Evolutionary conservation across 2,329 filamentous ascomycete species (phyloP).

Genomic region (Incumbomyces delicatus): DNA sequence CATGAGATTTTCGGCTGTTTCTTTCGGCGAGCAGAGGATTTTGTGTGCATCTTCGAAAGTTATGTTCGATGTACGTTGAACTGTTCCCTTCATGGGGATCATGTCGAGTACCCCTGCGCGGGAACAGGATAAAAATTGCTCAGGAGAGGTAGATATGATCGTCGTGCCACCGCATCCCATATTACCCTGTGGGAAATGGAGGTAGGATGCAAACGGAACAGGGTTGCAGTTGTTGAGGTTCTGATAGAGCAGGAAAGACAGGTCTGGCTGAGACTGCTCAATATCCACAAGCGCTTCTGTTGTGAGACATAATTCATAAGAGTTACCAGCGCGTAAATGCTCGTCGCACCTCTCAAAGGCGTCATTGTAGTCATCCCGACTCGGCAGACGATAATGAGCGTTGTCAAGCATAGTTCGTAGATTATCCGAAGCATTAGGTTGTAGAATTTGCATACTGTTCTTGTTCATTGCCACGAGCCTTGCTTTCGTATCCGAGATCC

Average conservation of each 20-base stretch:
- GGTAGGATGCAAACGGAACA: constrained; percentile 74
- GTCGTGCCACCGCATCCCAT: constrained; percentile 36
- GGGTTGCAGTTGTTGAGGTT: constrained; percentile 62
- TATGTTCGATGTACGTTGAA: constrained; percentile 61
- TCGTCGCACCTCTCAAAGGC: constrained; percentile 62
- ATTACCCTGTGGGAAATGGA: constrained; percentile 51
- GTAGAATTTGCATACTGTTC: not conserved
- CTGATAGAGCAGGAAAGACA: constrained; percentile 60
- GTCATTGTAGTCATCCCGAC: constrained; percentile 48
- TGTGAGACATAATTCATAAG: constrained; percentile 79
- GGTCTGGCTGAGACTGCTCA: constrained; percentile 16
- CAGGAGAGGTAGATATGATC: constrained; percentile 73
- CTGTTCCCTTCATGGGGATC: constrained; percentile 92
- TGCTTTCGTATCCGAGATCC: constrained; percentile 27
- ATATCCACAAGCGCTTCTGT: constrained; percentile 57
- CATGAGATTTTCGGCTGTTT: constrained; percentile 94
- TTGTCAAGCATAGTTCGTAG: constrained; percentile 13
- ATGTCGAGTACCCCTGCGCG: constrained; percentile 50
- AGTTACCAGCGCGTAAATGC: constrained; percentile 64
- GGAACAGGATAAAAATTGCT: constrained; percentile 71
- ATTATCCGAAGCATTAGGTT: constrained; percentile 19
- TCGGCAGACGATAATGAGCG: constrained; percentile 26
- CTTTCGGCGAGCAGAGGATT: constrained; percentile 72
- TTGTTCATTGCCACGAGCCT: constrained; percentile 4
- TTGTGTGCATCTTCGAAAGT: constrained; percentile 63